Conservation (phyloP, 192 early-diverging fungal genomes). For the Coemansia aciculifera region DNA sequence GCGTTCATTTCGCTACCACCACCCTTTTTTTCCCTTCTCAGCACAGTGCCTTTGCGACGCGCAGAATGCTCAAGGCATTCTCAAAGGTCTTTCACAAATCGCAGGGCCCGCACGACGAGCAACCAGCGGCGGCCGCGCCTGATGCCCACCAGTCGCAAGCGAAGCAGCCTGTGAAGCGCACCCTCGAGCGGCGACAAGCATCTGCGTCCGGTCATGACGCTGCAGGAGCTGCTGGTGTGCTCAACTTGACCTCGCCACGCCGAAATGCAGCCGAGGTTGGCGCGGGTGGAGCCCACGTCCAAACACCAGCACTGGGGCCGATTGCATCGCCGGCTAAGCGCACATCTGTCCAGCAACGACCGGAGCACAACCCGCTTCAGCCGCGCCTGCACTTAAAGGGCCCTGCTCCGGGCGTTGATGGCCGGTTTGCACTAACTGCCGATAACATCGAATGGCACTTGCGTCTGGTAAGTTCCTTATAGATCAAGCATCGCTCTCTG, state of each 20-base stretch:
- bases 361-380: slow-evolving; percentile 41
- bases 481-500: neutral
- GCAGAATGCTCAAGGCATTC: slow-evolving; percentile 51
- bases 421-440: slow-evolving; percentile 33
- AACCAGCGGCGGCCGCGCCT: neutral
- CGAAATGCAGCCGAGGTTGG: slow-evolving; percentile 6
- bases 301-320: neutral
- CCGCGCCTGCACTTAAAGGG: slow-evolving; percentile 45
- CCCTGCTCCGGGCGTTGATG: slow-evolving; percentile 36
- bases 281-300: neutral
- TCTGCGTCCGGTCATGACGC: slow-evolving; percentile 14
- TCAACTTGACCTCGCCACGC: slow-evolving; percentile 2
- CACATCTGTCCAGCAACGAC: slow-evolving; percentile 33
- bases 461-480: slow-evolving; percentile 43
- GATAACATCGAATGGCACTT: slow-evolving; percentile 54
- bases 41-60: neutral
- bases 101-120: slow-evolving; percentile 33
- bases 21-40: neutral
- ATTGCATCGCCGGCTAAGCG: slow-evolving; percentile 20
- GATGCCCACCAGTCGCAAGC: neutral
- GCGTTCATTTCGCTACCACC: neutral
- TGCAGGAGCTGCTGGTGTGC: slow-evolving; percentile 9
- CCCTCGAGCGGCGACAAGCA: slow-evolving; percentile 25
- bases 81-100: slow-evolving; percentile 54
- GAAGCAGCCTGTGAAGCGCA: slow-evolving; percentile 9